Evolutionary conservation across 1,284 basidiomycete species (phyloP).

Genomic region (Pseudozyma hubeiensis): DNA sequence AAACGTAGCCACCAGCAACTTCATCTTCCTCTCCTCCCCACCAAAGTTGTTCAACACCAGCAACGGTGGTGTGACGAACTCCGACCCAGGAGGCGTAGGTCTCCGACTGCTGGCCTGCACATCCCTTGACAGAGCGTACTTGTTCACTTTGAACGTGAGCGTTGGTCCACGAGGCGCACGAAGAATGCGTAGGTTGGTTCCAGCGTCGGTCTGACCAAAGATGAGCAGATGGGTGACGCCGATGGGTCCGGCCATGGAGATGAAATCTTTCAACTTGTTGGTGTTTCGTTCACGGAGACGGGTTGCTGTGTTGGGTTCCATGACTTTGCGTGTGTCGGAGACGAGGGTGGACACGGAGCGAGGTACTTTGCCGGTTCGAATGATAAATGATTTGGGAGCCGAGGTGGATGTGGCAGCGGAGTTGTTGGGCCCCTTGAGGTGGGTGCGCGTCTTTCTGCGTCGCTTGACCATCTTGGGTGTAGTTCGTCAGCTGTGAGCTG

Average conservation of each 20-base stretch:
- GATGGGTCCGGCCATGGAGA: slow-evolving; percentile 90
- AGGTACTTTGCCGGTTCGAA: slow-evolving; percentile 93
- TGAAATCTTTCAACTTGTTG: slow-evolving; percentile 94
- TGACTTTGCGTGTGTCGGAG: slow-evolving; percentile 89
- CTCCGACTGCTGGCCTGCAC: slow-evolving; percentile 77
- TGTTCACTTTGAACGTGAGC: slow-evolving; percentile 89
- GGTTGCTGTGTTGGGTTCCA: slow-evolving; percentile 98
- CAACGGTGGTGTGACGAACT: slow-evolving; percentile 86
- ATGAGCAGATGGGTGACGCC: slow-evolving; percentile 93
- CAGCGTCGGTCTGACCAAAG: slow-evolving; percentile 75
- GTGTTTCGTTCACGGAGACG: slow-evolving; percentile 86
- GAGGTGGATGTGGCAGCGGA: slow-evolving; percentile 41
- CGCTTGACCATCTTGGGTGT: slow-evolving; percentile 35
- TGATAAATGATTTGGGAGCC: slow-evolving; percentile 77
- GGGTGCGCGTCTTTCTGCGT: slow-evolving; percentile 65
- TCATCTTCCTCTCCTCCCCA: slow-evolving; percentile 78
- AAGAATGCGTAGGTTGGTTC: slow-evolving; percentile 82
- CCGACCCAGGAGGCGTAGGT: slow-evolving; percentile 78
- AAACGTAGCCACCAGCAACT: slow-evolving; percentile 79
- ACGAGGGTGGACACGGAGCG: slow-evolving; percentile 87
- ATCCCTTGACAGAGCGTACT: slow-evolving; percentile 91
- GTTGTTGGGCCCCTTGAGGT: slow-evolving; percentile 64
- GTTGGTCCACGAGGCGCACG: slow-evolving; percentile 93
- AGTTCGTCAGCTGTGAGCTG: not conserved
- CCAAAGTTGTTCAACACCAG: slow-evolving; percentile 77